Conservation (phyloP, 257 asterid species). For the Ocimum tenuiflorum region DNA sequence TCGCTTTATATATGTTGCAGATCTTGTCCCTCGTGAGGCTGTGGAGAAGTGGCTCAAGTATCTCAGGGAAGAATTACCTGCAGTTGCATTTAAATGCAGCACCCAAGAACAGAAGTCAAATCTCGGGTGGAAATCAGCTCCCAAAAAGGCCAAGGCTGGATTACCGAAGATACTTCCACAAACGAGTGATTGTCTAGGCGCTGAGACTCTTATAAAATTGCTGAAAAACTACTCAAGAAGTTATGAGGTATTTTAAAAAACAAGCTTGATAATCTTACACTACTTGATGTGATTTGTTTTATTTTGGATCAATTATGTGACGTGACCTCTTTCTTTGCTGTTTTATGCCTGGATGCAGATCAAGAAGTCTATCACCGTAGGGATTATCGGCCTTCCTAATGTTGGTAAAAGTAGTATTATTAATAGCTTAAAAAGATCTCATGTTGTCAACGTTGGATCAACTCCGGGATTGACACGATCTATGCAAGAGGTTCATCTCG, state of each 20-base stretch:
- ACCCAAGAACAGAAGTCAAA: constrained; percentile 92
- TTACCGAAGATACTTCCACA: constrained; percentile 43
- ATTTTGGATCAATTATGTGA: not conserved
- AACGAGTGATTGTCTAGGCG: constrained; percentile 94
- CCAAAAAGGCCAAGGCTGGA: constrained; percentile 40
- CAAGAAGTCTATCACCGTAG: constrained; percentile 85
- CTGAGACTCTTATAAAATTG: constrained; percentile 71
- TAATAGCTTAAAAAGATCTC: constrained; percentile 85
- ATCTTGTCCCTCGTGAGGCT: constrained; percentile 92
- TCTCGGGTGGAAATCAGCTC: constrained; percentile 87
- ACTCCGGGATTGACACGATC: constrained; percentile 94
- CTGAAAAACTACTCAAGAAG: constrained; percentile 49
- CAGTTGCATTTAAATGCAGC: constrained; percentile 91
- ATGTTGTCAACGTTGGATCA: constrained; percentile 83
- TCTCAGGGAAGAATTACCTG: constrained; percentile 84
- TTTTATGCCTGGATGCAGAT: constrained; percentile 46
- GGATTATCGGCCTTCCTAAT: constrained; percentile 92
- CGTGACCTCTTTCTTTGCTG: not conserved
- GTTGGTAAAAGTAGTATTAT: constrained; percentile 97
- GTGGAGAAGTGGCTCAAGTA: constrained; percentile 93
- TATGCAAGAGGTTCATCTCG: constrained; percentile 89
- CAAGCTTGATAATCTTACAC: not conserved
- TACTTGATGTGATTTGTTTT: not conserved
- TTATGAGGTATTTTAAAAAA: constrained; percentile 16
- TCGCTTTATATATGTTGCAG: constrained; percentile 29